Conservation (phyloP, 805 yeast species). For the Zygosaccharomyces lentus region DNA sequence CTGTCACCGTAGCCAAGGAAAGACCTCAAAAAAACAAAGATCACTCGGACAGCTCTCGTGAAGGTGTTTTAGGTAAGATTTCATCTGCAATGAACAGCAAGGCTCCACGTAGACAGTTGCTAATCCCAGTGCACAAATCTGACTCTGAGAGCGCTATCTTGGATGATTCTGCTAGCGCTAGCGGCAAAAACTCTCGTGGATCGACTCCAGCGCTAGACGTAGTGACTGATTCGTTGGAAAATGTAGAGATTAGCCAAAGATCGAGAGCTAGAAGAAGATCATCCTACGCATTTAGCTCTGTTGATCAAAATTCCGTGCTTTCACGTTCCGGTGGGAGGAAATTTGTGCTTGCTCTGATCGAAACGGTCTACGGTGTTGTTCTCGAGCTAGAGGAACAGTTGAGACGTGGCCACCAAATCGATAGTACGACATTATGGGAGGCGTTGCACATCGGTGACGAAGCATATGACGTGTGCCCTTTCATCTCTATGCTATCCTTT, state of each 20-base stretch:
- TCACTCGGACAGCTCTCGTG: constrained; percentile 40
- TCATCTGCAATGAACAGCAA: constrained; percentile 76
- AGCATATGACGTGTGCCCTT: constrained; percentile 59
- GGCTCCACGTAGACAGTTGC: constrained; percentile 83
- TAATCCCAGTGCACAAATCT: constrained; percentile 39
- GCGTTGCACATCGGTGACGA: constrained; percentile 69
- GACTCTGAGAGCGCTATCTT: constrained; percentile 28
- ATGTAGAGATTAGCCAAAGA: constrained; percentile 27
- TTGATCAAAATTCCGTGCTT: constrained; percentile 34
- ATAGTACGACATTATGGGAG: constrained; percentile 61
- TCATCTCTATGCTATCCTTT: constrained; percentile 74
- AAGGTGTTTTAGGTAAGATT: constrained; percentile 88
- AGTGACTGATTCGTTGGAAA: constrained; percentile 31
- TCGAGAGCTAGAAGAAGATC: constrained; percentile 35
- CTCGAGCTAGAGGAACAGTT: constrained; percentile 74
- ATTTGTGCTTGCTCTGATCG: constrained; percentile 63
- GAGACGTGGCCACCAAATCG: constrained; percentile 50
- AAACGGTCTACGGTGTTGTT: constrained; percentile 70
- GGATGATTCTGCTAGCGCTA: constrained; percentile 12
- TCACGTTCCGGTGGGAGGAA: constrained; percentile 43
- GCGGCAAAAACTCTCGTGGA: constrained; percentile 16
- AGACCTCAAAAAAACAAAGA: constrained; percentile 62
- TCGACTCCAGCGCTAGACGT: constrained; percentile 29
- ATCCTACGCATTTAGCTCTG: constrained; percentile 34
- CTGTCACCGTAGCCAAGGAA: constrained; percentile 91